A percentile compares a stretch with the other conserved stretches of the same genome.
Evolutionary conservation across 768 basidiomycete genomes (phyloP).

Genomic region (Suillus paluster): DNA sequence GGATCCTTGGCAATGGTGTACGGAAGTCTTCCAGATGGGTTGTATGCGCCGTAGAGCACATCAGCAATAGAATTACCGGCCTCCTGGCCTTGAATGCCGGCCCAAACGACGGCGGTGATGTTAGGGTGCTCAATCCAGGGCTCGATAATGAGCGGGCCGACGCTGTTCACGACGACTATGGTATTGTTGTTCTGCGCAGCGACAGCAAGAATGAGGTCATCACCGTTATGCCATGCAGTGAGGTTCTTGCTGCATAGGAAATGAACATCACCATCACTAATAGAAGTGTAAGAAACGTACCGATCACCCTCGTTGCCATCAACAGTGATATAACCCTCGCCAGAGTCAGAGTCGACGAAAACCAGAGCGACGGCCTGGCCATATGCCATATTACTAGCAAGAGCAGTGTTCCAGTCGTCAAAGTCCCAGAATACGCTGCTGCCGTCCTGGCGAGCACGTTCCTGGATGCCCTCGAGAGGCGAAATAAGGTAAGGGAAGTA

Average conservation of each 20-base stretch:
- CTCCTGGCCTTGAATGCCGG: constrained; percentile 70
- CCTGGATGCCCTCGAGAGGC: constrained; percentile 77
- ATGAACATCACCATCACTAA: not conserved
- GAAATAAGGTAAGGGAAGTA: constrained; percentile 78
- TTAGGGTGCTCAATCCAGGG: constrained; percentile 77
- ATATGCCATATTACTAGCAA: constrained; percentile 49
- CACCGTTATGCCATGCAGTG: constrained; percentile 76
- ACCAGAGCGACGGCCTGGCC: constrained; percentile 67
- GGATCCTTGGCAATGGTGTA: constrained; percentile 72
- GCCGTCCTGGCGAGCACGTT: constrained; percentile 61
- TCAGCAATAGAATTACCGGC: constrained; percentile 73
- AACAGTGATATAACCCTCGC: constrained; percentile 79
- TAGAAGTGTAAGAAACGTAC: constrained; percentile 32
- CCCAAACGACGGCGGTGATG: constrained; percentile 75
- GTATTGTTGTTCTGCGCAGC: constrained; percentile 55
- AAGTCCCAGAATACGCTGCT: constrained; percentile 65
- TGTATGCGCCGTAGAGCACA: constrained; percentile 70
- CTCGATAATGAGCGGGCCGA: constrained; percentile 64
- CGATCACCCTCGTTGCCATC: constrained; percentile 81
- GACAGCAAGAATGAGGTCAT: constrained; percentile 70
- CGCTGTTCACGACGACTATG: constrained; percentile 42
- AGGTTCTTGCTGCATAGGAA: constrained; percentile 56
- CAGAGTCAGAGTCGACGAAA: constrained; percentile 77
- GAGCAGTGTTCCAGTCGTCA: constrained; percentile 62
- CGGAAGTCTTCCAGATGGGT: constrained; percentile 70